These are phyloP conservation scores for Cryptococcus sp. DNA, from an alignment of 1,284 basidiomycete species.

Conservation along the genomic window DNA sequence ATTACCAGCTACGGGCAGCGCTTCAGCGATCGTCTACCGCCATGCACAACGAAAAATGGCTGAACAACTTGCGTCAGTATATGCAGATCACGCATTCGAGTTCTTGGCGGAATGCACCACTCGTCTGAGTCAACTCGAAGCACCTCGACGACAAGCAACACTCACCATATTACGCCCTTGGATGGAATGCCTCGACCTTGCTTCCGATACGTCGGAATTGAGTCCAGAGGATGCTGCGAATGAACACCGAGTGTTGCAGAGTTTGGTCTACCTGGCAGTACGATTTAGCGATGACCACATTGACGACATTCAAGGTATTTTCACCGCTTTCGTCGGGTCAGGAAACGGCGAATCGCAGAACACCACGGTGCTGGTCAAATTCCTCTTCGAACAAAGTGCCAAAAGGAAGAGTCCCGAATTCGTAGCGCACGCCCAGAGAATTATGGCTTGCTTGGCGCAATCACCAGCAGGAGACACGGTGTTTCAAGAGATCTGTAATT, in stretches of 20 bases:
- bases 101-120: conserved; percentile 74
- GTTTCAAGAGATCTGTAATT: conserved; percentile 78
- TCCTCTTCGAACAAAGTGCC: conserved; percentile 82
- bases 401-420: conserved; percentile 78
- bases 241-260: conserved; percentile 71
- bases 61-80: conserved; percentile 75
- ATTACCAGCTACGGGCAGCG: conserved; percentile 73
- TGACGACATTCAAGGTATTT: conserved; percentile 80
- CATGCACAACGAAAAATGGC: conserved; percentile 77
- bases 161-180: conserved; percentile 77
- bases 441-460: conserved; percentile 81
- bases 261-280: conserved; percentile 80
- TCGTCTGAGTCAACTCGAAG: conserved; percentile 70
- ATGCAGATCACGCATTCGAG: conserved; percentile 67
- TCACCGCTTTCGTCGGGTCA: conserved; percentile 62
- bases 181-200: conserved; percentile 70
- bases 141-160: conserved; percentile 57
- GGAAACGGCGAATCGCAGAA: conserved; percentile 53
- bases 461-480: conserved; percentile 71
- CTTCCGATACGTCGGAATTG: conserved; percentile 27
- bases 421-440: conserved; percentile 74
- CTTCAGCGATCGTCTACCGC: conserved; percentile 73
- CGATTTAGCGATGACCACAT: conserved; percentile 74
- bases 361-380: conserved; percentile 76
- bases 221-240: conserved; percentile 48